Conservation (phyloP, 2,329 filamentous ascomycete species). For the Clarireedia sp. region DNA sequence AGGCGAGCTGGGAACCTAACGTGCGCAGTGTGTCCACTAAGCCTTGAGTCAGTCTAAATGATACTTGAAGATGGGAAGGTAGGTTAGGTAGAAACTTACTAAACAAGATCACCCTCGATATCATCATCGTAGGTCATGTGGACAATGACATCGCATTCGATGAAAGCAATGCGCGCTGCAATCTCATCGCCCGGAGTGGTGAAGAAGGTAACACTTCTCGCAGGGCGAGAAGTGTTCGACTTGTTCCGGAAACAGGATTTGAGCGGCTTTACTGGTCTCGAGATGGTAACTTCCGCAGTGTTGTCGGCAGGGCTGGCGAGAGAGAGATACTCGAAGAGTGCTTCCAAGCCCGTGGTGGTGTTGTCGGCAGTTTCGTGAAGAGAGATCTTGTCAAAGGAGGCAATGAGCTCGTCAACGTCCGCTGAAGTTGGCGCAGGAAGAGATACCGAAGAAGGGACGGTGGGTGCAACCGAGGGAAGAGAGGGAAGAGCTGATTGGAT, state of each 20-base stretch:
- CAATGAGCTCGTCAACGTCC: not conserved
- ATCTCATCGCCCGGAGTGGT: not conserved
- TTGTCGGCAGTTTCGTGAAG: not conserved
- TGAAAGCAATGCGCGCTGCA: not conserved
- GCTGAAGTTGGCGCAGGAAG: not conserved
- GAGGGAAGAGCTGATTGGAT: not conserved
- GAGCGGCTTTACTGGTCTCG: not conserved
- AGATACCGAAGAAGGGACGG: too few relatives aligned
- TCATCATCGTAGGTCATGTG: too few relatives aligned
- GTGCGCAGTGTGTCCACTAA: not conserved
- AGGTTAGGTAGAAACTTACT: too few relatives aligned
- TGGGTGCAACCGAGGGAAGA: not conserved
- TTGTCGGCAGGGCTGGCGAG: not conserved
- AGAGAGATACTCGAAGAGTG: not conserved
- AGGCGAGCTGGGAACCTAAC: not conserved
- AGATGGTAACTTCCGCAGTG: not conserved
- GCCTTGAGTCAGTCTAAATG: too few relatives aligned
- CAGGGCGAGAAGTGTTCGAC: not conserved
- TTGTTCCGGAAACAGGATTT: constrained; percentile 3
- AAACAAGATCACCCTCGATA: too few relatives aligned
- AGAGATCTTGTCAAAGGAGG: not conserved
- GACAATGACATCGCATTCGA: too few relatives aligned
- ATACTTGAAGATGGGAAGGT: too few relatives aligned
- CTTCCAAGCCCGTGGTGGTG: not conserved
- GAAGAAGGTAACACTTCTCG: constrained; percentile 4